Evolutionary conservation across 2,329 filamentous ascomycete species (phyloP).

Genomic region (Trichoderma simmonsii): DNA sequence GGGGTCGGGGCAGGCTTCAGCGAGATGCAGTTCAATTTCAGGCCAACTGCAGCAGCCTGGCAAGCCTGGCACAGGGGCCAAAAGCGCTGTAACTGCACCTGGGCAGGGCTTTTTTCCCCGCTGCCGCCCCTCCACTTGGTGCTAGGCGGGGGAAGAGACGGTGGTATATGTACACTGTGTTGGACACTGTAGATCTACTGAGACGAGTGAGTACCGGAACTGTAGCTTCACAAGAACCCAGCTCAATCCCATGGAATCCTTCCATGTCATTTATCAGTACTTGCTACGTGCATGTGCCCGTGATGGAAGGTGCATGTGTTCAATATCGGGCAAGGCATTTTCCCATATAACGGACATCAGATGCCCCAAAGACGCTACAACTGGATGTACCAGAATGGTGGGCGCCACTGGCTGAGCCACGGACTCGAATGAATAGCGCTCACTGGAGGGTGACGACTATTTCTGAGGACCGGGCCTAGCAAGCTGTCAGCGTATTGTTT

Average conservation of each 20-base stretch:
- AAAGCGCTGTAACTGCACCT: constrained; percentile 13
- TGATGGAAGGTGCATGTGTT: neutral
- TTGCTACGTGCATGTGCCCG: neutral
- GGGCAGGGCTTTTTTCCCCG: neutral
- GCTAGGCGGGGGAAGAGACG: neutral
- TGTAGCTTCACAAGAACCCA: neutral
- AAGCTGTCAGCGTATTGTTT: neutral
- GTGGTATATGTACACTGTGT: neutral
- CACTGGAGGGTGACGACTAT: neutral
- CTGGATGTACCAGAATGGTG: neutral
- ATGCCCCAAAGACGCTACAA: neutral
- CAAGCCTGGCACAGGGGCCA: neutral
- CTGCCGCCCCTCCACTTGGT: constrained; percentile 4
- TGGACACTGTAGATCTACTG: neutral
- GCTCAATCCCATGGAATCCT: neutral
- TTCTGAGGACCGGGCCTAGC: neutral
- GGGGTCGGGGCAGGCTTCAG: constrained; percentile 12
- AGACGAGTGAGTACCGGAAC: neutral
- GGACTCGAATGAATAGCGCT: neutral
- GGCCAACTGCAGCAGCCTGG: neutral
- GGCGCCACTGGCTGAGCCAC: neutral
- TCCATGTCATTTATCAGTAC: neutral
- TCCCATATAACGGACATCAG: neutral
- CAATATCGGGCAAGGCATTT: neutral
- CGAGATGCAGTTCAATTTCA: constrained; percentile 1